phyloP scores from a whole-genome alignment of 2,329 filamentous ascomycete species.

The Fusarium sp. region DNA sequence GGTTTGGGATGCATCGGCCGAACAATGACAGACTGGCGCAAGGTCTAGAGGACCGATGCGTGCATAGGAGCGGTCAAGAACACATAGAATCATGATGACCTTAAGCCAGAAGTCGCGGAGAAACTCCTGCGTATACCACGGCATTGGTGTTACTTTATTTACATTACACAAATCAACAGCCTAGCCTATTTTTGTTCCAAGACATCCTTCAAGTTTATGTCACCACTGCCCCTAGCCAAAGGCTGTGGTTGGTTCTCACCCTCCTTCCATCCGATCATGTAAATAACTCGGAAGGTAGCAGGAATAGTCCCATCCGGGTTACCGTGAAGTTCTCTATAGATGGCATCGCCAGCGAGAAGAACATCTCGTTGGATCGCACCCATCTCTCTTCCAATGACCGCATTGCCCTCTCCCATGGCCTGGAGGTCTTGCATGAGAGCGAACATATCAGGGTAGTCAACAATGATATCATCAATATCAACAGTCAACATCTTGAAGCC shows the following conservation, averaged over 20 bases:
- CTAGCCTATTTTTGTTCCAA: slow-evolving; percentile 59
- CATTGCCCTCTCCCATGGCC: slow-evolving; percentile 95
- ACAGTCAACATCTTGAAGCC: slow-evolving; percentile 97
- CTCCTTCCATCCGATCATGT: slow-evolving; percentile 99
- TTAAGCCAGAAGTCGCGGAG: slow-evolving; percentile 15
- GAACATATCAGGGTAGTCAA: slow-evolving; percentile 92
- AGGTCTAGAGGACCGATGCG: slow-evolving; percentile 58
- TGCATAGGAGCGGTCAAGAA: slow-evolving; percentile 26
- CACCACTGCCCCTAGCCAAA: slow-evolving; percentile 82
- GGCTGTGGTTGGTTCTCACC: slow-evolving; percentile 82
- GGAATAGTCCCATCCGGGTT: slow-evolving; percentile 82
- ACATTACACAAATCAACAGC: slow-evolving; percentile 14
- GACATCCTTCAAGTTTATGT: slow-evolving; percentile 90
- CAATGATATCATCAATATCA: slow-evolving; percentile 95
- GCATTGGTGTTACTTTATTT: slow-evolving; percentile 28
- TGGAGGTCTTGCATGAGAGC: slow-evolving; percentile 94
- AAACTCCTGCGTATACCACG: neutral
- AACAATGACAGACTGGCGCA: slow-evolving; percentile 96
- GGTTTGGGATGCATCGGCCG: slow-evolving; percentile 91
- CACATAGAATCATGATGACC: slow-evolving; percentile 38
- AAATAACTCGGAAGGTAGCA: slow-evolving; percentile 94
- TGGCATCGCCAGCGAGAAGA: slow-evolving; percentile 85
- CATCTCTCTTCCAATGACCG: slow-evolving; percentile 85
- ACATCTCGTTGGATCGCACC: slow-evolving; percentile 84
- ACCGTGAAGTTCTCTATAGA: slow-evolving; percentile 89